Evolutionary conservation across 352 stramenopile genomes (phyloP).

Genomic region (Phytophthora colocasiae): DNA sequence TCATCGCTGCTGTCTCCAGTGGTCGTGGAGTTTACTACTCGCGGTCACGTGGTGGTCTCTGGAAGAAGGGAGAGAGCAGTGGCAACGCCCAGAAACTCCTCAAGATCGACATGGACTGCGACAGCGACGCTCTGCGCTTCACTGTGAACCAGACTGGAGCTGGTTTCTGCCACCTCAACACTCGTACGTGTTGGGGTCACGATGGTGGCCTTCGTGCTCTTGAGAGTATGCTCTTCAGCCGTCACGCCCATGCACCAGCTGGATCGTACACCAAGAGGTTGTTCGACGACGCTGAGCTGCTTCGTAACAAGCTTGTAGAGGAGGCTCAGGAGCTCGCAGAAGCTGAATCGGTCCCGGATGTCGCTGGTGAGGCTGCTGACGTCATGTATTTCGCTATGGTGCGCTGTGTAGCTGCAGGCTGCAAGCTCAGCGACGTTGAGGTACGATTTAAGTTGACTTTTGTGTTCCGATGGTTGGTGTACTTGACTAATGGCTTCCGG

Average conservation of each 20-base stretch:
- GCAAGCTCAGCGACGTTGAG: constrained; percentile 93
- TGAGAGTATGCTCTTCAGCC: constrained; percentile 88
- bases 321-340: constrained; percentile 95
- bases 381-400: constrained; percentile 98
- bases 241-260: constrained; percentile 87
- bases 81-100: constrained; percentile 95
- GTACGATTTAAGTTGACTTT: constrained; percentile 33
- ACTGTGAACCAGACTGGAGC: constrained; percentile 90
- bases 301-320: constrained; percentile 97
- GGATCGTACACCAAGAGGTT: constrained; percentile 97
- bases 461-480: constrained; percentile 8
- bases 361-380: constrained; percentile 95
- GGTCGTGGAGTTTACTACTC: constrained; percentile 96
- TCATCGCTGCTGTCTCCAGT: constrained; percentile 88
- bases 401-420: constrained; percentile 90
- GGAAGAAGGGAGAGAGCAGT: constrained; percentile 97
- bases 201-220: constrained; percentile 88
- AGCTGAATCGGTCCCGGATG: constrained; percentile 84
- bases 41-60: constrained; percentile 90
- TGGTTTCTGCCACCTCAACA: constrained; percentile 91
- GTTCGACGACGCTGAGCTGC: constrained; percentile 92
- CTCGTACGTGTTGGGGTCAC: constrained; percentile 94
- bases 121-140: constrained; percentile 96
- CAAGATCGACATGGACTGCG: constrained; percentile 94
- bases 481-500: constrained; percentile 10